phyloP scores from a whole-genome alignment of 257 asterid genomes.

The Solanum neorickii region DNA sequence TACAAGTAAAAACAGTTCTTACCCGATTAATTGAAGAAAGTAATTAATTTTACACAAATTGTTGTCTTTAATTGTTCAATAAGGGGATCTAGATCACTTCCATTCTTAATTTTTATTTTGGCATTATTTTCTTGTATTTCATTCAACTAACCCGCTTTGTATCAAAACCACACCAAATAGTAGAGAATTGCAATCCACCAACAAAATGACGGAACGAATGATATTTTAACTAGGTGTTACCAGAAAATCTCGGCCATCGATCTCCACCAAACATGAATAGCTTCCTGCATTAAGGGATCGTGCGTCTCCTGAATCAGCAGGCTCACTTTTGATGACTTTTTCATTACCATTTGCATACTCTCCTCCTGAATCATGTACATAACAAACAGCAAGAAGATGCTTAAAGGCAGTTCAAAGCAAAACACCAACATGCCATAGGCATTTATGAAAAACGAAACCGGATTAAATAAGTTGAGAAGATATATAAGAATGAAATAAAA shows the following conservation, averaged over 20 bases:
- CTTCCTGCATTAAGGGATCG: neutral
- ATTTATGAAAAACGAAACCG: neutral
- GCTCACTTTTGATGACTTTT: neutral
- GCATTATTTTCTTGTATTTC: neutral
- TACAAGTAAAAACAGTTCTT: neutral
- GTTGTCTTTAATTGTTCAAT: neutral
- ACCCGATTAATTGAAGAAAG: neutral
- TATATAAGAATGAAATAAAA: neutral
- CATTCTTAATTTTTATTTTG: neutral
- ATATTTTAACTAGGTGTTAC: constrained; percentile 7
- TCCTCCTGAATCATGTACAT: neutral
- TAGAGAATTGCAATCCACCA: neutral
- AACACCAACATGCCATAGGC: neutral
- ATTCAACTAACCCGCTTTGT: neutral
- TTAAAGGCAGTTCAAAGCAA: neutral
- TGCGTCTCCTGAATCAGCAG: neutral
- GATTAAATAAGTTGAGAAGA: neutral
- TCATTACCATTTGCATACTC: neutral
- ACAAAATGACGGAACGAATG: neutral
- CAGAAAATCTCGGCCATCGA: constrained; percentile 1
- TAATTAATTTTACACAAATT: neutral
- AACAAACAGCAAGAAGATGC: neutral
- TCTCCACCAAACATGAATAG: neutral
- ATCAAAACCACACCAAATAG: neutral
- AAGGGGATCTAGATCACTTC: neutral